A percentile compares a stretch with the other conserved stretches of the same genome.
These are phyloP conservation scores for Rhodamnia rubescens DNA, from an alignment of 345 rosid genomes.

Conservation along the genomic window DNA sequence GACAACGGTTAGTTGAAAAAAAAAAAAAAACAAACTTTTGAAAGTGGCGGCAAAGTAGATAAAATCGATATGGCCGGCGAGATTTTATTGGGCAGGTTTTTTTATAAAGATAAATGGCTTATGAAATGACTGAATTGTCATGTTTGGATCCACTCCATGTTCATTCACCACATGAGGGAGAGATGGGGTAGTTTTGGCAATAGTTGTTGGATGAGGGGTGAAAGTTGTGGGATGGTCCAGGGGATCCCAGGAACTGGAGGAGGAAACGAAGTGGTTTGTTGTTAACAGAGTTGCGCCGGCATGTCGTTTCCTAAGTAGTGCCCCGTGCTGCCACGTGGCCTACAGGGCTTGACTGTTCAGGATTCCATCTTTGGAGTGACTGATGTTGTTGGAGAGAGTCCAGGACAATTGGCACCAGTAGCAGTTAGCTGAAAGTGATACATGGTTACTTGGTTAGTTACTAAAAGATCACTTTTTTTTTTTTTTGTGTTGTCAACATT, in stretches of 20 bases:
- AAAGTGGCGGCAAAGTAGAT: slow-evolving; percentile 43
- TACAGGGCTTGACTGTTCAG: not conserved
- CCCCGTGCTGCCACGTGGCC: slow-evolving; percentile 8
- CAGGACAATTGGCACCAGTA: not conserved
- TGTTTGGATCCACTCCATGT: not conserved
- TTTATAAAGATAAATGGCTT: not conserved
- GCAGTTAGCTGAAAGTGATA: not conserved
- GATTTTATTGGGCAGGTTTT: not conserved
- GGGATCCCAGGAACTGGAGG: not conserved
- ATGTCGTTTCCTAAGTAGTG: not conserved
- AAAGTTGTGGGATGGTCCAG: not conserved
- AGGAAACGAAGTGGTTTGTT: not conserved
- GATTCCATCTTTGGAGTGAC: not conserved
- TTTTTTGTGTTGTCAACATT: not conserved
- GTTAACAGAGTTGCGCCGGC: not conserved
- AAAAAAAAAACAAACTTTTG: slow-evolving; percentile 24
- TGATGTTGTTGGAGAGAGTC: not conserved
- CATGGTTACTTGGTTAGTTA: not conserved
- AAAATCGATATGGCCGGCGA: slow-evolving; percentile 34
- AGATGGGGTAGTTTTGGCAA: not conserved
- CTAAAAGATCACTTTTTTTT: not conserved
- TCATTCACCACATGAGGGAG: not conserved
- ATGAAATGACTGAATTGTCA: not conserved
- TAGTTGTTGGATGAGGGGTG: not conserved
- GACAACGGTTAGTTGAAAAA: not conserved